A percentile compares a stretch with the other conserved stretches of the same genome.
Evolutionary conservation across 257 asterid species (phyloP).

Genomic region (Solanum ossicruentum): DNA sequence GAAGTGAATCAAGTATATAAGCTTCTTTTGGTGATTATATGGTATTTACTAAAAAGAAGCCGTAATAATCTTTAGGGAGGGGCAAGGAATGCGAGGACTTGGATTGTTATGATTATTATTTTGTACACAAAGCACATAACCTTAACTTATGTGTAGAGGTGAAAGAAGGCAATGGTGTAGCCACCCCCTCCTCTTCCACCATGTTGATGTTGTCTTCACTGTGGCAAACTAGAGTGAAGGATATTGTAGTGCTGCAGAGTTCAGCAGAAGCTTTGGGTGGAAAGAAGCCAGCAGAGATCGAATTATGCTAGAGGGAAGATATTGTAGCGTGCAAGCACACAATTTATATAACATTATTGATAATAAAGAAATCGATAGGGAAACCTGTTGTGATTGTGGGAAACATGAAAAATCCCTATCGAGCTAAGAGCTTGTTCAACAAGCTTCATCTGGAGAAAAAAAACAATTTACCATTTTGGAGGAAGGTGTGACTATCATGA

Average conservation of each 20-base stretch:
- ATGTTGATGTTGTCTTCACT: neutral
- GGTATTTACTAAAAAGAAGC: neutral
- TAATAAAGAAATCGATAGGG: neutral
- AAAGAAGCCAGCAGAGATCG: neutral
- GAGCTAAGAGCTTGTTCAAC: too few relatives aligned
- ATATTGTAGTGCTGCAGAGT: neutral
- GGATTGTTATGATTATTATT: neutral
- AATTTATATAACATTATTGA: neutral
- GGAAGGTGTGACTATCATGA: too few relatives aligned
- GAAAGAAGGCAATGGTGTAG: neutral
- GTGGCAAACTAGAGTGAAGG: neutral
- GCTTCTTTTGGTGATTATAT: neutral
- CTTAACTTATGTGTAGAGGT: neutral
- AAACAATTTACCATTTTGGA: too few relatives aligned
- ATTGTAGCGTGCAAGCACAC: neutral
- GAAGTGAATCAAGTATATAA: neutral
- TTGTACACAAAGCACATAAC: neutral
- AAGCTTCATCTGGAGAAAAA: too few relatives aligned
- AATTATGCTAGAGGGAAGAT: neutral
- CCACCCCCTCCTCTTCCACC: neutral
- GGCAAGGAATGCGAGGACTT: neutral
- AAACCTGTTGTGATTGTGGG: neutral
- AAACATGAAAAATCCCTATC: neutral
- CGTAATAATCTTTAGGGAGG: neutral
- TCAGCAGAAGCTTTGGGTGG: neutral